These are phyloP conservation scores for Zizania latifolia DNA, from an alignment of 176 grass and related monocot species.

Conservation along the genomic window DNA sequence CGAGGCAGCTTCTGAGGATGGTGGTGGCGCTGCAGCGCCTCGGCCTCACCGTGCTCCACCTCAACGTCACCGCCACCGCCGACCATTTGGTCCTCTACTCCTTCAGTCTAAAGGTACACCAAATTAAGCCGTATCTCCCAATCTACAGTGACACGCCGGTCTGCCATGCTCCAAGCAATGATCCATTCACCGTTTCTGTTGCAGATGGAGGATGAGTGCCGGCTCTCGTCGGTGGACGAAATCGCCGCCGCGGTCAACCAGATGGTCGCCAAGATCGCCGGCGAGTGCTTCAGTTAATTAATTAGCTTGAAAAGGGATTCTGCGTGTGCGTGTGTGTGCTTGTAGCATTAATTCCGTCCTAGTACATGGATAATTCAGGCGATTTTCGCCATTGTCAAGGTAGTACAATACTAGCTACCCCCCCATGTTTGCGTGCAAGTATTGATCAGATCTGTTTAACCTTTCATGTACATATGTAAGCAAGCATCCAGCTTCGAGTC, in stretches of 20 bases:
- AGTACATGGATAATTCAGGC: conserved; percentile 8
- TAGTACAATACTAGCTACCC: background rate
- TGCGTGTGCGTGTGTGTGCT: background rate
- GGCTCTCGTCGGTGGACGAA: conserved; percentile 62
- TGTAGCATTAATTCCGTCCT: conserved; percentile 17
- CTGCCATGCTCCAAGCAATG: background rate
- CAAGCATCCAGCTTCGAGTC: background rate
- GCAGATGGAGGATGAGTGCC: conserved; percentile 66
- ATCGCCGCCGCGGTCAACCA: conserved; percentile 62
- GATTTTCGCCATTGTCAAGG: conserved; percentile 19
- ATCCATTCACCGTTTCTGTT: background rate
- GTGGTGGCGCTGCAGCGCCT: conserved; percentile 41
- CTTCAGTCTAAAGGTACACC: conserved; percentile 45
- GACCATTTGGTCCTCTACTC: conserved; percentile 37
- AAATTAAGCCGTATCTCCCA: background rate
- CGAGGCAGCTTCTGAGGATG: conserved; percentile 67
- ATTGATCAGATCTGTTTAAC: conserved; percentile 4
- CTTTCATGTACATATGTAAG: background rate
- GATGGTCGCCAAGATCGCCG: conserved; percentile 39
- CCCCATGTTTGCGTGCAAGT: conserved; percentile 43
- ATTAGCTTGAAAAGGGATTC: background rate
- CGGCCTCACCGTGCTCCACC: conserved; percentile 55
- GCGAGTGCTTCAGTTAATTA: conserved; percentile 24
- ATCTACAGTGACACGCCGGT: no score
- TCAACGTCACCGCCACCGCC: conserved; percentile 41